phyloP scores from a whole-genome alignment of 352 stramenopile genomes.

The Globisporangium radiosum region DNA sequence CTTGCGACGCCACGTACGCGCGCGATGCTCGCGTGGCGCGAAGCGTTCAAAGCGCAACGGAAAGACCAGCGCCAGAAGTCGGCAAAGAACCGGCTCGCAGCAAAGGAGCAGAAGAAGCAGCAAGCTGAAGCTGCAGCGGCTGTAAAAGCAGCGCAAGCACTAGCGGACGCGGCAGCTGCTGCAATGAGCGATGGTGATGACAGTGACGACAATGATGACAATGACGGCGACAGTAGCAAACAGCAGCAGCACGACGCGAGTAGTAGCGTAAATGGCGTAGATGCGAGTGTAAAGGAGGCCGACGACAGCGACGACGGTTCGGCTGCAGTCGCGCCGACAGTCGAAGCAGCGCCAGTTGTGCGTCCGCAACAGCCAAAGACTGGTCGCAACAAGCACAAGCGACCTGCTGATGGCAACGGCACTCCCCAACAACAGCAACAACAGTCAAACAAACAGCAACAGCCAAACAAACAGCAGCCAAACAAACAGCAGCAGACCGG shows the following conservation, averaged over 20 bases:
- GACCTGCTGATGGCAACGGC: not conserved
- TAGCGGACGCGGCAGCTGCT: not conserved
- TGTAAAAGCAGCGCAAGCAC: constrained; percentile 17
- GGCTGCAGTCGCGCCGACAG: not conserved
- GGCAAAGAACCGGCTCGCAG: constrained; percentile 31
- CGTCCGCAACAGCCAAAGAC: too few species aligned
- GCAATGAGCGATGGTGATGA: constrained; percentile 3
- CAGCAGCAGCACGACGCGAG: not conserved
- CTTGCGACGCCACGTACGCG: constrained; percentile 46
- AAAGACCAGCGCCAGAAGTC: constrained; percentile 57
- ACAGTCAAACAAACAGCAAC: not conserved
- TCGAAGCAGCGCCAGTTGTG: not conserved
- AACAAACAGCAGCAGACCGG: constrained; percentile 4
- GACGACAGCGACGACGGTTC: not conserved
- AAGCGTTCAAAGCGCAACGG: constrained; percentile 50
- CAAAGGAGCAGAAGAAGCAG: constrained; percentile 24
- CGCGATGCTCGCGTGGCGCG: constrained; percentile 55
- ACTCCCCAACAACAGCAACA: not conserved
- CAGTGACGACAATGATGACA: not conserved
- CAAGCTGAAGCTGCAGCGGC: constrained; percentile 11
- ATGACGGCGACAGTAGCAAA: not conserved
- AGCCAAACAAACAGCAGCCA: not conserved
- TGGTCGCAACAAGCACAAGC: too few species aligned
- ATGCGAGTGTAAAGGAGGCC: not conserved
- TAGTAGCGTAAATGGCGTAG: not conserved